phyloP scores from a whole-genome alignment of 495 filamentous ascomycete species.

The Evernia prunastri region DNA sequence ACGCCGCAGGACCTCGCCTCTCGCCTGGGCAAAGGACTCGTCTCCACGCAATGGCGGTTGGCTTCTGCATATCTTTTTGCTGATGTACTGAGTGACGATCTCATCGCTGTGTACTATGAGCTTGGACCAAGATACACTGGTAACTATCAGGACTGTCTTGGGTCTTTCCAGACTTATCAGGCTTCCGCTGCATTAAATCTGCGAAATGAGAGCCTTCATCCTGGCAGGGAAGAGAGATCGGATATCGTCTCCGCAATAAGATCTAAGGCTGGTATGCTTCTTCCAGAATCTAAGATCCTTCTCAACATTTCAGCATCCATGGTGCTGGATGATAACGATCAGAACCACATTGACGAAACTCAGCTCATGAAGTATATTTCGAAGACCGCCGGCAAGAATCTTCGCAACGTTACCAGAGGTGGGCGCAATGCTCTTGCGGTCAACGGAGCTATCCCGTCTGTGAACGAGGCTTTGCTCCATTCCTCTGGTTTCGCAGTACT shows the following conservation, averaged over 20 bases:
- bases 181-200: constrained; percentile 89
- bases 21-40: constrained; percentile 66
- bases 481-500: constrained; percentile 73
- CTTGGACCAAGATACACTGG: constrained; percentile 87
- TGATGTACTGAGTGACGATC: constrained; percentile 82
- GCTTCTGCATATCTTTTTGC: constrained; percentile 84
- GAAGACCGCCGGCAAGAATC: constrained; percentile 60
- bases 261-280: constrained; percentile 67
- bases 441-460: constrained; percentile 78
- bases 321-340: constrained; percentile 69
- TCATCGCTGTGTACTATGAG: constrained; percentile 82
- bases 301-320: constrained; percentile 75
- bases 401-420: constrained; percentile 64
- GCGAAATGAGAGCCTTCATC: constrained; percentile 84
- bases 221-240: constrained; percentile 84
- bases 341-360: constrained; percentile 61
- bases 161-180: constrained; percentile 92
- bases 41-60: constrained; percentile 77
- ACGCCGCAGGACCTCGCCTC: constrained; percentile 87
- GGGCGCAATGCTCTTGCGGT: constrained; percentile 74
- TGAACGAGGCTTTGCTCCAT: constrained; percentile 79
- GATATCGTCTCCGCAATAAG: constrained; percentile 86
- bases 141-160: constrained; percentile 93
- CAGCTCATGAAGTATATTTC: constrained; percentile 71
- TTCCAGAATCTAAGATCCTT: constrained; percentile 77